phyloP scores from a whole-genome alignment of 441 rosid species.

The Pelargonium citronellum region DNA sequence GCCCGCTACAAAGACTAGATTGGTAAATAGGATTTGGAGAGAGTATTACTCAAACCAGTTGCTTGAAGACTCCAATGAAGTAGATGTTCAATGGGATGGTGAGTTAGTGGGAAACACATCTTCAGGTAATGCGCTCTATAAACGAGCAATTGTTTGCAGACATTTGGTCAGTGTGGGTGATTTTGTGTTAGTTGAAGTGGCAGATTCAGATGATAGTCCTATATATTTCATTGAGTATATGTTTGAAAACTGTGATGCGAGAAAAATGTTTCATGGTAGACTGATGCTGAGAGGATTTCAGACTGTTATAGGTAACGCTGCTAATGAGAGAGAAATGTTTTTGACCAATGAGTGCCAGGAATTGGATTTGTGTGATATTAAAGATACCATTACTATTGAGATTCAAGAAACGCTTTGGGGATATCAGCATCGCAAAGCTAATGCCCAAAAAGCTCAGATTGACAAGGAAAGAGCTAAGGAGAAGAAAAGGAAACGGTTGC shows the following conservation, averaged over 20 bases:
- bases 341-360: slow-evolving; percentile 51
- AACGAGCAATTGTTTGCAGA: slow-evolving; percentile 44
- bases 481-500: slow-evolving; percentile 6
- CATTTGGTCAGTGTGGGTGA: slow-evolving; percentile 46
- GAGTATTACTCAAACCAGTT: slow-evolving; percentile 62
- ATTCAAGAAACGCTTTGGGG: slow-evolving; percentile 65
- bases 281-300: slow-evolving; percentile 47
- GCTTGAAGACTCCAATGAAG: slow-evolving; percentile 53
- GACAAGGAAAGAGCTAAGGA: slow-evolving; percentile 10
- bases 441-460: slow-evolving; percentile 14
- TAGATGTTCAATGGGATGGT: slow-evolving; percentile 45
- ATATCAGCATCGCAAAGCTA: slow-evolving; percentile 36
- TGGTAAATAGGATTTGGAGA: slow-evolving; percentile 78
- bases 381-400: slow-evolving; percentile 40
- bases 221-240: slow-evolving; percentile 68
- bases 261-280: slow-evolving; percentile 72
- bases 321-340: slow-evolving; percentile 67
- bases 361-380: slow-evolving; percentile 43
- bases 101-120: slow-evolving; percentile 35
- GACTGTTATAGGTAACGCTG: slow-evolving; percentile 66
- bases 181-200: slow-evolving; percentile 38
- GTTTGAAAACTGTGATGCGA: slow-evolving; percentile 50
- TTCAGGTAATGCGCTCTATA: slow-evolving; percentile 48
- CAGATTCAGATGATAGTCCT: slow-evolving; percentile 35
- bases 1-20: slow-evolving; percentile 74